A percentile compares a stretch with the other conserved stretches of the same genome.
These are phyloP conservation scores for Tolypocladium amazonense DNA, from an alignment of 2,329 filamentous ascomycete genomes.

Conservation along the genomic window DNA sequence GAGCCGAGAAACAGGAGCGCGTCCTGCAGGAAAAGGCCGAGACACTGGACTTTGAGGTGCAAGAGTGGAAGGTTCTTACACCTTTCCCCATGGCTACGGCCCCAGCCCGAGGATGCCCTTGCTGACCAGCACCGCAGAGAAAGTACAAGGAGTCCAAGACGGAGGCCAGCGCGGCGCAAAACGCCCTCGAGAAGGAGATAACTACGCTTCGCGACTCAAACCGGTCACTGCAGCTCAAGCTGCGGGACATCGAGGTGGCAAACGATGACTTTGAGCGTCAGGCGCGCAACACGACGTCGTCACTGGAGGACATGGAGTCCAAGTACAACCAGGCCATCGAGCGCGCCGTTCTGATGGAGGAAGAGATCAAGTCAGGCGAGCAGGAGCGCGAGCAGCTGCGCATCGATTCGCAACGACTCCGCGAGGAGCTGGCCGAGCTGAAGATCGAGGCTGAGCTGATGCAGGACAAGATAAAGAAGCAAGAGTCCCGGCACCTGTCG, in stretches of 20 bases:
- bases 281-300: constrained; percentile 89
- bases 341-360: constrained; percentile 83
- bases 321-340: constrained; percentile 96
- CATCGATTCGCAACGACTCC: constrained; percentile 81
- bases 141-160: constrained; percentile 94
- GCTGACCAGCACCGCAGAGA: constrained; percentile 40
- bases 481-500: constrained; percentile 46
- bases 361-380: constrained; percentile 84
- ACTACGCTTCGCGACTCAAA: constrained; percentile 80
- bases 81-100: neutral
- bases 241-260: constrained; percentile 92
- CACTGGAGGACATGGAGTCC: constrained; percentile 90
- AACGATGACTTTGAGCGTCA: constrained; percentile 98
- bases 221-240: constrained; percentile 66
- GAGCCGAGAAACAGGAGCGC: constrained; percentile 86
- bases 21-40: constrained; percentile 81
- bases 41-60: constrained; percentile 73
- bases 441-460: constrained; percentile 93
- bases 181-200: constrained; percentile 86
- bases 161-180: constrained; percentile 78
- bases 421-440: constrained; percentile 84
- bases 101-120: neutral
- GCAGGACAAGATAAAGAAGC: constrained; percentile 82
- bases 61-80: constrained; percentile 86
- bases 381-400: constrained; percentile 82